These are phyloP conservation scores for Arctium minus DNA, from an alignment of 129 eudicot species.

Conservation along the genomic window DNA sequence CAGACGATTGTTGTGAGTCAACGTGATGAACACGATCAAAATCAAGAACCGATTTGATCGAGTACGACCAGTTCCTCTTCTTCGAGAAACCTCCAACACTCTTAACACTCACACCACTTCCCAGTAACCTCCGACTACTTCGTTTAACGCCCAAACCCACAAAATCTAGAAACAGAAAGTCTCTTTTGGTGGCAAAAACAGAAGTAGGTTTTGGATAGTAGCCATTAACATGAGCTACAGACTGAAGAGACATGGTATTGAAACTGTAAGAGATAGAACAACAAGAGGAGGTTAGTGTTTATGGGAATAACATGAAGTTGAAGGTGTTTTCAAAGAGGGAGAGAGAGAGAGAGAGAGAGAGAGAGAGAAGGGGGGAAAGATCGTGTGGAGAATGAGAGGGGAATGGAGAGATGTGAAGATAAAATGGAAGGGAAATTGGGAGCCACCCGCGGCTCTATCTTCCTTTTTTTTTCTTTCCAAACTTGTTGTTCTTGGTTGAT, in stretches of 20 bases:
- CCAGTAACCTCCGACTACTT: slow-evolving; percentile 33
- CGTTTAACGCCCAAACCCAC: slow-evolving; percentile 48
- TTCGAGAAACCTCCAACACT: slow-evolving; percentile 14
- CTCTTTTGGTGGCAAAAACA: slow-evolving; percentile 42
- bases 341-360: slow-evolving; percentile 3
- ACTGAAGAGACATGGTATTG: slow-evolving; percentile 58
- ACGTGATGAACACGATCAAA: slow-evolving; percentile 37
- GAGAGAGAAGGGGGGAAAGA: background rate
- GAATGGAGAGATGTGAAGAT: slow-evolving; percentile 49
- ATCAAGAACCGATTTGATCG: slow-evolving; percentile 67
- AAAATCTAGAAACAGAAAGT: slow-evolving; percentile 57
- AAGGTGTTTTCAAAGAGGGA: background rate
- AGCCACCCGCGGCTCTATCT: slow-evolving; percentile 51
- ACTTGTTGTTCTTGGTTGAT: background rate
- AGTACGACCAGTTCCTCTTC: slow-evolving; percentile 28
- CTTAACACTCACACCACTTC: slow-evolving; percentile 6
- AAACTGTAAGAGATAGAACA: background rate
- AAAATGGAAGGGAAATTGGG: slow-evolving; percentile 44
- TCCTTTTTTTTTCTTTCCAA: background rate
- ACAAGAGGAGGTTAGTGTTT: background rate
- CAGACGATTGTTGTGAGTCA: slow-evolving; percentile 20
- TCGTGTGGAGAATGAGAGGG: slow-evolving; percentile 72
- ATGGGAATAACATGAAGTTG: slow-evolving; percentile 7
- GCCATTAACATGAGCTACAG: slow-evolving; percentile 45
- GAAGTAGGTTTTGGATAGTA: slow-evolving; percentile 41